Percentiles rank a stretch among this genome's conserved stretches.
Evolutionary conservation across 176 grass and related monocot species (phyloP).

Genomic region (Triticum urartu): DNA sequence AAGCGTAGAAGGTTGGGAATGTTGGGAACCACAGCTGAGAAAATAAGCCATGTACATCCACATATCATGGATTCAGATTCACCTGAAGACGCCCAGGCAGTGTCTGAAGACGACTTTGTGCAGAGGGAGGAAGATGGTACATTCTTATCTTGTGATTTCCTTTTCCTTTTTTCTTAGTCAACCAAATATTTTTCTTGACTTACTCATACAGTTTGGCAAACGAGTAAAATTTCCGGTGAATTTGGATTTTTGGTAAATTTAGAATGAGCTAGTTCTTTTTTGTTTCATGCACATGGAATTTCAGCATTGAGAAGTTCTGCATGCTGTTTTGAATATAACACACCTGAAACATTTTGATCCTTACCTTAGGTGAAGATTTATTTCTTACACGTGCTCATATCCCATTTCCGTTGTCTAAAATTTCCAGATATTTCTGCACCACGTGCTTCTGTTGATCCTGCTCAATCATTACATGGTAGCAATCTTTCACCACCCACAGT

Average conservation of each 20-base stretch:
- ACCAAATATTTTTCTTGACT: not conserved
- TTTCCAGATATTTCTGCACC: constrained; percentile 48
- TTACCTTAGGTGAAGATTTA: not conserved
- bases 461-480: constrained; percentile 59
- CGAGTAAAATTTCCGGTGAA: not conserved
- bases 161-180: not conserved
- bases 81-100: constrained; percentile 62
- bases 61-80: constrained; percentile 66
- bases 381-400: constrained; percentile 4
- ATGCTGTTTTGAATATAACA: not conserved
- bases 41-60: constrained; percentile 67
- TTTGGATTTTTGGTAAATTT: not conserved
- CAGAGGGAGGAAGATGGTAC: constrained; percentile 68
- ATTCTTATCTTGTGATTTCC: constrained; percentile 36
- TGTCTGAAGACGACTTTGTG: constrained; percentile 53
- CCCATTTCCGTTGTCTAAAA: constrained; percentile 3
- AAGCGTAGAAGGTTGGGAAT: constrained; percentile 51
- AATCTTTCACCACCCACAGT: constrained; percentile 75
- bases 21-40: constrained; percentile 38
- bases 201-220: not conserved
- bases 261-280: not conserved
- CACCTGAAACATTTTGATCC: not conserved
- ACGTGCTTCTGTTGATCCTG: constrained; percentile 67
- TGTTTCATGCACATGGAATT: not conserved
- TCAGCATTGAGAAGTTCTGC: not conserved